Evolutionary conservation across 192 early-diverging fungal species (phyloP).

Genomic region (Piromyces sp.): DNA sequence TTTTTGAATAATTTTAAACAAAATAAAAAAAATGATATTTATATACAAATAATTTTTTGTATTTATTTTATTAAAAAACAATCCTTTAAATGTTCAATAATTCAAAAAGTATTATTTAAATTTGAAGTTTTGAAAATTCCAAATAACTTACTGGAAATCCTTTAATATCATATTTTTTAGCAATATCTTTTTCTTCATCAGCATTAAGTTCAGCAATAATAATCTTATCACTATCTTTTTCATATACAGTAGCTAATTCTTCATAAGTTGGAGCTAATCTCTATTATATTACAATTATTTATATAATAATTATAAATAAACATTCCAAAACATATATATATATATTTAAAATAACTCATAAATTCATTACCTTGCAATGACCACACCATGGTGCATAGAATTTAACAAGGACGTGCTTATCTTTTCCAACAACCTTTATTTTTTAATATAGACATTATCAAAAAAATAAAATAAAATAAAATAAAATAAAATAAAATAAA

Average conservation of each 20-base stretch:
- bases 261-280: constrained; percentile 39
- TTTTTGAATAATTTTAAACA: neutral
- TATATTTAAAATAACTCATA: no score
- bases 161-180: constrained; percentile 50
- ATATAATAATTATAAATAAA: no score
- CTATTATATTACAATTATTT: neutral
- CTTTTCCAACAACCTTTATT: neutral
- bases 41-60: no score
- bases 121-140: no score
- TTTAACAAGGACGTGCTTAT: neutral
- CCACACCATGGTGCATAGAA: constrained; percentile 2
- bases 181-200: constrained; percentile 72
- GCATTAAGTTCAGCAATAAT: constrained; percentile 73
- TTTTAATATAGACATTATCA: no score
- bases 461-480: no score
- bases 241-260: constrained; percentile 59
- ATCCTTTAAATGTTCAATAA: no score
- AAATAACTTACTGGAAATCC: constrained; percentile 13
- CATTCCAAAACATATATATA: no score
- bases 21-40: no score
- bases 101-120: no score
- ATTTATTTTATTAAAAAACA: no score
- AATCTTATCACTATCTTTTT: constrained; percentile 48
- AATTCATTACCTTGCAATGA: neutral
- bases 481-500: no score